Evolutionary conservation across 2,329 filamentous ascomycete species (phyloP), one percentile per base, ranked within the genome.

Genomic region (Alternaria sp.): DNA sequence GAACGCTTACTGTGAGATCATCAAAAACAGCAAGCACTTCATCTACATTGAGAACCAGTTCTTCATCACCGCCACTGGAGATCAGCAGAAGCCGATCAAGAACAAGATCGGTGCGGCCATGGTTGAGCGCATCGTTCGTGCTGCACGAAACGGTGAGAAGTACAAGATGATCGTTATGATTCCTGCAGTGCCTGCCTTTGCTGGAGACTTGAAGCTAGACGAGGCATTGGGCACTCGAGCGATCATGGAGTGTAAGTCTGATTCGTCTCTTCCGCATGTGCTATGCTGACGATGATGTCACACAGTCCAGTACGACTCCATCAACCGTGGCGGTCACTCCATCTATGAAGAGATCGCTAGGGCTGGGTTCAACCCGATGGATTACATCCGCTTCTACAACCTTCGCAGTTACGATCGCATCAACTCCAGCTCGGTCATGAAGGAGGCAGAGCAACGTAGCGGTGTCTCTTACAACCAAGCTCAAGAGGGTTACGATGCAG

Each of bases 31-130:
- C 17, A 82, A 89, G 73, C 89, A 93, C 75, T 93, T 91, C 73
- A 81, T 94, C 62, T 94, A 93, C 78, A 93, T 94, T 36, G 91
- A 94, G 77, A 93, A 94, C 73, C 89, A 93, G 84, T 96, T 96
- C 83, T 96, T 96, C 84, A 96, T 96, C 80, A 96, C 92, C 0
- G 91, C 92, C 3, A 94, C 91, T 1, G 85, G 74, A n/a, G 85
- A 91, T 57, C 82, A 88, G 60, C 91, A 93, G 76, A 85, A 86
- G 65, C 91, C 92, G 0, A 88, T 96, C 49, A 86, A 85, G 72
- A 96, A 96, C 81, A 89, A 90, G 77, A 90, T 96, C 64, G 92
- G 92, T 49, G 88, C 88, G 6, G 91, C 91, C 26, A 91, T 96
- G 54, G 92, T 93, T 7, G 89, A 93, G 68, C 88, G 93, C 36